Evolutionary conservation across 345 rosid genomes (phyloP), one percentile per base, ranked within the genome.

Genomic region (Draba incana): DNA sequence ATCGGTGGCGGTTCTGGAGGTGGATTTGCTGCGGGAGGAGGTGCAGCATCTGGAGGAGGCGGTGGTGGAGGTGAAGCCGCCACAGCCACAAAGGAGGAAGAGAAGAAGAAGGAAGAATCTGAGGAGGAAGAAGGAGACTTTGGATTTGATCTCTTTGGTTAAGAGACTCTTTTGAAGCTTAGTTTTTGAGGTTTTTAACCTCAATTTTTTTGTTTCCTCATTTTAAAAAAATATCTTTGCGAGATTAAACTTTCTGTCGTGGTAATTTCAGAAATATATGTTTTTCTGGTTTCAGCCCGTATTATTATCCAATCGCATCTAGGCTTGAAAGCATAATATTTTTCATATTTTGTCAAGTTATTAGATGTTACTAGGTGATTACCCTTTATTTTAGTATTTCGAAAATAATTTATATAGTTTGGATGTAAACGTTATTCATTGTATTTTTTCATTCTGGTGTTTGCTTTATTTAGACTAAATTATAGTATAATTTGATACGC

Each of bases 61-160:
- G 74, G 81, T n/a, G 86, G 79, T 3, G 80, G 82, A 20, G 69
- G 81, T 1, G 85, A 84, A 20, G 65, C 80, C 0, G 89, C 81
- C 37, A 83, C 85, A 33, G 72, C 85, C 48, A 67, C 84, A 0
- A 68, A 68, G 53, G 88, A 79, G 30, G 88, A 85, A 54, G 81
- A 82, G 80, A 81, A 85, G 80, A 76, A 86, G 81, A 84, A 87
- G 78, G 85, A 82, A 64, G 81, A 77, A 10, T 87, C 82, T 42
- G 93, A 88, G 57, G 83, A 82, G 45, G 88, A 80, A 6, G 88
- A 88, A 4, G 93, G 83, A 0, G 89, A 88, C 62, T 84, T 85
- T 81, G 90, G 93, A 60, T 85, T 88, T 81, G 81, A 84, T 14
- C 81, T 88, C 62, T 88, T 88, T 25, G 90, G 85, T 75, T 88